A percentile compares a stretch with the other conserved stretches of the same genome.
Evolutionary conservation across 2,329 filamentous ascomycete species (phyloP).

Genomic region (Alternaria angustiovoidea): DNA sequence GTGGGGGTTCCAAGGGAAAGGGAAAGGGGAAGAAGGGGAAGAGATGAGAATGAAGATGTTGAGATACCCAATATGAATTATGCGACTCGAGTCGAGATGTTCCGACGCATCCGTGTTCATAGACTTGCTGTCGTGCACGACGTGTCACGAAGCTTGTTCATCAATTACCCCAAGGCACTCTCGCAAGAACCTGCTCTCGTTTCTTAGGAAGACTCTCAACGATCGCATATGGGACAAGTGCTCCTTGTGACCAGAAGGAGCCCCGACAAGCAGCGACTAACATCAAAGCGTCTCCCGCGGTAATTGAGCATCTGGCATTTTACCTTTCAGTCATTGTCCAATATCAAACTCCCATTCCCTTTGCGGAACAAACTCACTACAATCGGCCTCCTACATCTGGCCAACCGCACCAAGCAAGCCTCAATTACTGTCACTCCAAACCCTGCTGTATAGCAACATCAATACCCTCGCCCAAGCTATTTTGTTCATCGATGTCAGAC

Average conservation of each 20-base stretch:
- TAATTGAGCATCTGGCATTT: neutral
- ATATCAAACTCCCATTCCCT: neutral
- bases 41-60: neutral
- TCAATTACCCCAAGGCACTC: neutral
- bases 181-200: neutral
- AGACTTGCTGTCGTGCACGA: neutral
- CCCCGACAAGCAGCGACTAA: neutral
- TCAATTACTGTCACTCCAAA: neutral
- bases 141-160: neutral
- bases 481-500: neutral
- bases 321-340: neutral
- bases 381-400: neutral
- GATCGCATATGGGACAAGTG: neutral
- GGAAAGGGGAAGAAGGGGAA: slow-evolving; percentile 19
- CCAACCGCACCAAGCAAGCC: neutral
- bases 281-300: neutral
- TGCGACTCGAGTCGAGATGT: neutral
- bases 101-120: neutral
- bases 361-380: neutral
- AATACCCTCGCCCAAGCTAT: neutral
- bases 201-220: neutral
- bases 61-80: neutral
- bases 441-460: neutral
- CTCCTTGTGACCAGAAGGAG: neutral
- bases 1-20: slow-evolving; percentile 57